Percentiles rank a stretch among this genome's conserved stretches.
phyloP scores from a whole-genome alignment of 2,329 filamentous ascomycete species.

The Venturia effusa region DNA sequence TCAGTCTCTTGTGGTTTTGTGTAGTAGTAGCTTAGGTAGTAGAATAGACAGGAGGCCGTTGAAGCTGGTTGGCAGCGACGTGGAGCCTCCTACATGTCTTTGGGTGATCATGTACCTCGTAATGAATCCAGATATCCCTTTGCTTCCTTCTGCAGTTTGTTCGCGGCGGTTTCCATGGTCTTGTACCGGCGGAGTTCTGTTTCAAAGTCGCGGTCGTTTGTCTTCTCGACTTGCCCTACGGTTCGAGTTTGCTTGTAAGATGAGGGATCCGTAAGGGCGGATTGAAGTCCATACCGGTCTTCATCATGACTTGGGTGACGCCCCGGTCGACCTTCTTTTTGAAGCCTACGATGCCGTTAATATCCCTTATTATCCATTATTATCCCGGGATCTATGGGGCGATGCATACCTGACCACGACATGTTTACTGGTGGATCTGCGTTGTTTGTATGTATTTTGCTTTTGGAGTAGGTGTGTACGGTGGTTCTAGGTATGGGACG shows the following conservation, averaged over 20 bases:
- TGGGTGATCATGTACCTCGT: slow-evolving; percentile 48
- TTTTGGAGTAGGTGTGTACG: background rate
- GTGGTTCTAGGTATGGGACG: background rate
- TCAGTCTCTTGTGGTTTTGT: background rate
- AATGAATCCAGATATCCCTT: slow-evolving; percentile 96
- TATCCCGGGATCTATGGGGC: background rate
- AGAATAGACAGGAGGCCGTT: too few relatives aligned
- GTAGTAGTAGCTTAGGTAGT: background rate
- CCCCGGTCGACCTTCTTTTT: slow-evolving; percentile 98
- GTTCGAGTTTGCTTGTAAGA: background rate
- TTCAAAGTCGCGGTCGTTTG: slow-evolving; percentile 96
- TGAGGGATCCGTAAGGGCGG: background rate
- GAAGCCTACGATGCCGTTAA: slow-evolving; percentile 46
- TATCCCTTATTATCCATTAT: background rate
- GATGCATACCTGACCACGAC: slow-evolving; percentile 47
- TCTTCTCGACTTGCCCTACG: slow-evolving; percentile 89
- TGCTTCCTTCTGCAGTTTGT: slow-evolving; percentile 90
- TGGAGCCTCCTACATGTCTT: background rate
- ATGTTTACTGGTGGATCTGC: slow-evolving; percentile 20
- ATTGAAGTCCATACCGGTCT: slow-evolving; percentile 56
- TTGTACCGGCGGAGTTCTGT: slow-evolving; percentile 94
- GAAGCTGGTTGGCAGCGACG: too few relatives aligned
- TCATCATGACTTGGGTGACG: slow-evolving; percentile 99
- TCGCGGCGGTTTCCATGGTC: slow-evolving; percentile 91
- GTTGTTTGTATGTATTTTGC: background rate